Conservation (phyloP, 176 grass and related monocot species). For the Rhipidocladum racemiflorum region DNA sequence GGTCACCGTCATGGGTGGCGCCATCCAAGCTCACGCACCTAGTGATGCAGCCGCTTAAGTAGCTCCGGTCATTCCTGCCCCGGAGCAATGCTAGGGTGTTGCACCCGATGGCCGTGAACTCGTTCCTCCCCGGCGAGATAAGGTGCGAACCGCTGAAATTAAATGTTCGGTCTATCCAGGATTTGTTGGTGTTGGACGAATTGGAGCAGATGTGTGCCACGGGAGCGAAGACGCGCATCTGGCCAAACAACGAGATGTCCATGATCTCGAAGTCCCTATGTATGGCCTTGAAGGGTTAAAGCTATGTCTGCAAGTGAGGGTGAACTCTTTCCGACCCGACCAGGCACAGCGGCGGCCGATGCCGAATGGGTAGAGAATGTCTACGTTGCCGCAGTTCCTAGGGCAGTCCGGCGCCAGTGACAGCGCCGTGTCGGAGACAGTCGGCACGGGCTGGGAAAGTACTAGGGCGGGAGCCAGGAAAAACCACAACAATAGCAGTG, state of each 20-base stretch:
- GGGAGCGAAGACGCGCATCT: background rate
- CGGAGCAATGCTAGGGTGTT: background rate
- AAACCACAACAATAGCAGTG: no score
- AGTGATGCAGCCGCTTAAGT: constrained; percentile 13
- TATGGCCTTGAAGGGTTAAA: background rate
- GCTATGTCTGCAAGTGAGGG: background rate
- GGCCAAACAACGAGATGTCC: background rate
- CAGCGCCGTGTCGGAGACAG: no score
- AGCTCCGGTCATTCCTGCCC: background rate
- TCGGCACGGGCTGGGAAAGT: background rate
- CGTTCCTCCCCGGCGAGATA: background rate
- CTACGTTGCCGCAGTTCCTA: background rate
- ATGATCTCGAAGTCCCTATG: background rate
- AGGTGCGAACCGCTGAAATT: background rate
- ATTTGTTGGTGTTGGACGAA: background rate
- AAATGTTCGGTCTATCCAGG: rapidly evolving
- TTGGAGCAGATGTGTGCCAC: background rate
- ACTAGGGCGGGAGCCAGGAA: no score
- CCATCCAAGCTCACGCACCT: background rate
- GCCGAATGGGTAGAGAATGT: background rate
- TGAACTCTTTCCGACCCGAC: background rate
- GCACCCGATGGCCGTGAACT: constrained; percentile 39
- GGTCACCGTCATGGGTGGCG: background rate
- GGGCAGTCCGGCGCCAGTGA: background rate
- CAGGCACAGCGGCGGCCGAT: background rate